phyloP scores from a whole-genome alignment of 2,329 filamentous ascomycete species.

The Pseudomassariella vexata region DNA sequence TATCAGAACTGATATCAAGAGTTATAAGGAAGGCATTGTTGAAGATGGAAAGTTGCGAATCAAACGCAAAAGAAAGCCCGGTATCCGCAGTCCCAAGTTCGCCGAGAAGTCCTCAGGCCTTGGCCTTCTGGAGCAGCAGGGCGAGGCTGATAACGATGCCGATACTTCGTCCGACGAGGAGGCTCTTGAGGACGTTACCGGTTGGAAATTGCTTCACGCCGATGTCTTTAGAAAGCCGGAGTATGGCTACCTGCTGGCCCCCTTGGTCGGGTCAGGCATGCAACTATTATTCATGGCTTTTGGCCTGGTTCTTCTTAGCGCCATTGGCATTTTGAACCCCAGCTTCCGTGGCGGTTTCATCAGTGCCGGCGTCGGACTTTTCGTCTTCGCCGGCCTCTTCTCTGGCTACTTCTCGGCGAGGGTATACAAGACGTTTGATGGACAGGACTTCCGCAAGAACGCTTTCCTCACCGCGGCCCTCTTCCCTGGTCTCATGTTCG shows the following conservation, averaged over 20 bases:
- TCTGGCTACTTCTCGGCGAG: slow-evolving; percentile 84
- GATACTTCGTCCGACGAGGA: slow-evolving; percentile 65
- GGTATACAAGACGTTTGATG: slow-evolving; percentile 78
- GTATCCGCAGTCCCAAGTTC: slow-evolving; percentile 34
- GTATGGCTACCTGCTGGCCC: slow-evolving; percentile 68
- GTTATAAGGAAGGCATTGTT: slow-evolving; percentile 57
- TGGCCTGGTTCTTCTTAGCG: slow-evolving; percentile 66
- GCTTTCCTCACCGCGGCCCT: slow-evolving; percentile 70
- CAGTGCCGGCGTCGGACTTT: slow-evolving; percentile 76
- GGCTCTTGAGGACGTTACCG: slow-evolving; percentile 70
- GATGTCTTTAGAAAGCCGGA: slow-evolving; percentile 76
- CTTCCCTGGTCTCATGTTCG: slow-evolving; percentile 74
- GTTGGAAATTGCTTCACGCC: slow-evolving; percentile 85
- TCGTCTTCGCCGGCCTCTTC: slow-evolving; percentile 76
- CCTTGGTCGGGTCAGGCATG: slow-evolving; percentile 78
- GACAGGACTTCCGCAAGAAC: slow-evolving; percentile 69
- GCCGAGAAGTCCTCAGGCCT: slow-evolving; percentile 41
- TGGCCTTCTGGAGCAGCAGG: slow-evolving; percentile 56
- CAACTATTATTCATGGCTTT: slow-evolving; percentile 79
- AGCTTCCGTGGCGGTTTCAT: slow-evolving; percentile 87
- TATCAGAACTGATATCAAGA: slow-evolving; percentile 72
- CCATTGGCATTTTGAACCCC: slow-evolving; percentile 74
- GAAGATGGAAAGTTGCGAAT: slow-evolving; percentile 60
- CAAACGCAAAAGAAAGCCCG: slow-evolving; percentile 41
- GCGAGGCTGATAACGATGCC: slow-evolving; percentile 44